These are phyloP conservation scores for Aspergillaceae sp. DNA, from an alignment of 2,329 filamentous ascomycete genomes.

Conservation along the genomic window DNA sequence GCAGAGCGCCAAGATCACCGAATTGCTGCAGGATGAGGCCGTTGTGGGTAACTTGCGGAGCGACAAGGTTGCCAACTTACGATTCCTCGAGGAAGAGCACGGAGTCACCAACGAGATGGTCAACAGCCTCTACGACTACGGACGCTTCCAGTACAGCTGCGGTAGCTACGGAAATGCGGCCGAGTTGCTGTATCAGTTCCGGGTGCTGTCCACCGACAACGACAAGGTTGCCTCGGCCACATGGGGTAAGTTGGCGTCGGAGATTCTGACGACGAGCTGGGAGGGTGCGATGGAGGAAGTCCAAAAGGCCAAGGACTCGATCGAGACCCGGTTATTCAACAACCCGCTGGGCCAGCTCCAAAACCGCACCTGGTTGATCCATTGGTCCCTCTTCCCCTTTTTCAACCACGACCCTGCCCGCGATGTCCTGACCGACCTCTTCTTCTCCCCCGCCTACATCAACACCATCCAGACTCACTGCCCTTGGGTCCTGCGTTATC, in stretches of 20 bases:
- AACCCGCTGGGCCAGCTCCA: constrained; percentile 92
- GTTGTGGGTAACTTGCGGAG: constrained; percentile 85
- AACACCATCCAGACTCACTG: constrained; percentile 98
- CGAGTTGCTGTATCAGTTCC: constrained; percentile 94
- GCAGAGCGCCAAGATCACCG: constrained; percentile 79
- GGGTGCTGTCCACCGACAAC: constrained; percentile 94
- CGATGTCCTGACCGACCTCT: constrained; percentile 85
- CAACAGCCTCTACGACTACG: constrained; percentile 88
- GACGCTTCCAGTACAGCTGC: constrained; percentile 96
- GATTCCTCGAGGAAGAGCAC: constrained; percentile 94
- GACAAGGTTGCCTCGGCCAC: constrained; percentile 93
- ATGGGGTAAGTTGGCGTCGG: constrained; percentile 94
- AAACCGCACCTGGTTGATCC: constrained; percentile 93
- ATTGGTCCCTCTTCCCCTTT: constrained; percentile 98
- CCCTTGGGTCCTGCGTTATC: constrained; percentile 92
- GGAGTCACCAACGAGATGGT: constrained; percentile 93
- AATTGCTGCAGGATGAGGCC: constrained; percentile 76
- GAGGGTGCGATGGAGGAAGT: constrained; percentile 86
- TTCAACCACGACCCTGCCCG: constrained; percentile 94
- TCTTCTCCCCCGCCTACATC: constrained; percentile 96
- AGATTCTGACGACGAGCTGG: constrained; percentile 94
- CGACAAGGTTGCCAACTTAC: constrained; percentile 98
- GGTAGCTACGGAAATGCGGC: constrained; percentile 85
- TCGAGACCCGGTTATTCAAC: constrained; percentile 91
- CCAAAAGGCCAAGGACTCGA: constrained; percentile 79